Evolutionary conservation across 2,329 filamentous ascomycete species (phyloP), one percentile per base, ranked within the genome.

Genomic region (Nemania sp.): DNA sequence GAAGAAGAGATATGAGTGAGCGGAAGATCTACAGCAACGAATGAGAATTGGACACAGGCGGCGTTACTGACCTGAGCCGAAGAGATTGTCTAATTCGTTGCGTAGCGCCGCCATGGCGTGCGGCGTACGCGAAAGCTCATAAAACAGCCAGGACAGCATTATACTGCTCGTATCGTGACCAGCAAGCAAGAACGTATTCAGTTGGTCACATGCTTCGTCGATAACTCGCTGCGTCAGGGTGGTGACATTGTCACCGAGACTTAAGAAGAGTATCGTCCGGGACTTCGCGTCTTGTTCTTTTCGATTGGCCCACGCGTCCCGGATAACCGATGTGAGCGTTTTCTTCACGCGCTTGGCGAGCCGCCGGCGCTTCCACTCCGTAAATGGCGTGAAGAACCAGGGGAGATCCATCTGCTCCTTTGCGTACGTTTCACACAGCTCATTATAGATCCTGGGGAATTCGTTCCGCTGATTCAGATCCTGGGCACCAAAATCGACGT

Each of bases 151-250:
- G 9, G 74, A 68, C 0, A 79, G 64, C 2, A 74, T 65, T 59
- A 73, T 74, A 39, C 72, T 73, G 2, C 76, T 77, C 3, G 77
- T 78, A 60, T 79, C 77, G 47, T 79, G 77, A 2, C 77, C 76
- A 2, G 76, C 77, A 37, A 80, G 75, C 10, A 78, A 65, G 62
- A 79, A 79, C 0, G 73, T 72, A 51, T 74, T 75, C 35, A 79
- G 63, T 60, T 78, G 75, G 56, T 77, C 74, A 35, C 69, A 71
- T 2, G 74, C 75, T 37, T 70, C 65, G n/a, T 68, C 35, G 9
- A 77, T 40, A 9, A 75, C 54, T 5, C 69, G 62, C 0, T 65
- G 59, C 13, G 46, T 21, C 4, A 54, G 11, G 5, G 60, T 64
- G 2, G 5, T 6, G 3, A 18, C 18, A 11, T 18, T 29, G 9